Evolutionary conservation across 352 stramenopile species (phyloP).

Genomic region (Phytopythium helicoides): DNA sequence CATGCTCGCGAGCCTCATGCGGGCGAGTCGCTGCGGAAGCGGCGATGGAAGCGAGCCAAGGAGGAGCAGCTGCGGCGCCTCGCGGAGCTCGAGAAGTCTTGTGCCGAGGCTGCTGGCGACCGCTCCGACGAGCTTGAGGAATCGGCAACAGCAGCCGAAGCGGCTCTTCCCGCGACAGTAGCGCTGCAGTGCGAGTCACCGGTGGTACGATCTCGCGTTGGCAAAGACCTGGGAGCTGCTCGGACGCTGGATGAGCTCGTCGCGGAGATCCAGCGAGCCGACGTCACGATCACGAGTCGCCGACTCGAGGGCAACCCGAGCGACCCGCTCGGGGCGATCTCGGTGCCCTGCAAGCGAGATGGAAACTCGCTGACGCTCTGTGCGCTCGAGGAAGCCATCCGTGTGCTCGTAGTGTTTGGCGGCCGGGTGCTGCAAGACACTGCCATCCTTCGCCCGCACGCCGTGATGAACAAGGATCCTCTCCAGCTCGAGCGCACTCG

Average conservation of each 20-base stretch:
- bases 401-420: slow-evolving; percentile 54
- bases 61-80: slow-evolving; percentile 21
- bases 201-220: neutral
- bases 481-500: slow-evolving; percentile 55
- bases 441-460: slow-evolving; percentile 32
- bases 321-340: slow-evolving; percentile 38
- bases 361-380: slow-evolving; percentile 65
- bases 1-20: slow-evolving; percentile 35
- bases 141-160: neutral
- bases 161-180: no score
- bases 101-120: neutral
- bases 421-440: slow-evolving; percentile 50
- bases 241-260: slow-evolving; percentile 28
- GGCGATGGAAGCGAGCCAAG: slow-evolving; percentile 34
- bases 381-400: slow-evolving; percentile 40
- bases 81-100: slow-evolving; percentile 14
- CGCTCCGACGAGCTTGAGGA: no score
- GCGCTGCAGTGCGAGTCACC: neutral
- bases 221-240: neutral
- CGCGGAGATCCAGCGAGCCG: slow-evolving; percentile 23
- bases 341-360: slow-evolving; percentile 48
- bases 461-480: slow-evolving; percentile 24
- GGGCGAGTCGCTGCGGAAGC: slow-evolving; percentile 48
- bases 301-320: slow-evolving; percentile 13
- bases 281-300: slow-evolving; percentile 24